These are phyloP conservation scores for Ustilago tritici DNA, from an alignment of 1,284 basidiomycete species.

Conservation along the genomic window DNA sequence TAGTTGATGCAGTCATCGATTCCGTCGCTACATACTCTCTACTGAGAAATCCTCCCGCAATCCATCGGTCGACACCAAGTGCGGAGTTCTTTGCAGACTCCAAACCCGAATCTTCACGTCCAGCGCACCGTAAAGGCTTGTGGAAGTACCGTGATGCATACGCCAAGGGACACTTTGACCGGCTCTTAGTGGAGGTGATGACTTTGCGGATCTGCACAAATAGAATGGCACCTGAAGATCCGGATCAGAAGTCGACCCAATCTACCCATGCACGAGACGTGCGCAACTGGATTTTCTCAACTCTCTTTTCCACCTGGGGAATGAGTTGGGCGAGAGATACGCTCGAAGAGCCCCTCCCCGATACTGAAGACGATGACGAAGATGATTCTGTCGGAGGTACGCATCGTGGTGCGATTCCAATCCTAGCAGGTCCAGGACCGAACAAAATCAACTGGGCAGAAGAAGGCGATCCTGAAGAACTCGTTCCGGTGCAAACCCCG, in stretches of 20 bases:
- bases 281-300: slow-evolving; percentile 44
- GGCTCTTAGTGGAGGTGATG: slow-evolving; percentile 39
- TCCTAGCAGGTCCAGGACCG: slow-evolving; percentile 38
- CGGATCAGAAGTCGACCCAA: slow-evolving; percentile 51
- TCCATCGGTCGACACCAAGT: slow-evolving; percentile 41
- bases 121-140: slow-evolving; percentile 5
- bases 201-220: slow-evolving; percentile 39
- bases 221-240: slow-evolving; percentile 52
- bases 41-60: slow-evolving; percentile 36
- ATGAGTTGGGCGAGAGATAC: slow-evolving; percentile 61
- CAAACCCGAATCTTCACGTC: neutral
- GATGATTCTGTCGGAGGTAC: slow-evolving; percentile 2
- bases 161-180: slow-evolving; percentile 31
- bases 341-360: slow-evolving; percentile 42
- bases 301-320: slow-evolving; percentile 57
- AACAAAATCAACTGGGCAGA: slow-evolving; percentile 48
- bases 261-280: slow-evolving; percentile 45
- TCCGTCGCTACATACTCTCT: slow-evolving; percentile 58
- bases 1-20: slow-evolving; percentile 58
- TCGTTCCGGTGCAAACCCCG: slow-evolving; percentile 58
- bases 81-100: slow-evolving; percentile 43
- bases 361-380: slow-evolving; percentile 10
- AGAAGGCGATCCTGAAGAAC: slow-evolving; percentile 58
- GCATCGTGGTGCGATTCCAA: slow-evolving; percentile 15
- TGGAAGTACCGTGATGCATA: slow-evolving; percentile 46